Percentiles rank a stretch among this genome's conserved stretches.
These are phyloP conservation scores for Oryza punctata DNA, from an alignment of 176 grass and related monocot species.

Conservation along the genomic window DNA sequence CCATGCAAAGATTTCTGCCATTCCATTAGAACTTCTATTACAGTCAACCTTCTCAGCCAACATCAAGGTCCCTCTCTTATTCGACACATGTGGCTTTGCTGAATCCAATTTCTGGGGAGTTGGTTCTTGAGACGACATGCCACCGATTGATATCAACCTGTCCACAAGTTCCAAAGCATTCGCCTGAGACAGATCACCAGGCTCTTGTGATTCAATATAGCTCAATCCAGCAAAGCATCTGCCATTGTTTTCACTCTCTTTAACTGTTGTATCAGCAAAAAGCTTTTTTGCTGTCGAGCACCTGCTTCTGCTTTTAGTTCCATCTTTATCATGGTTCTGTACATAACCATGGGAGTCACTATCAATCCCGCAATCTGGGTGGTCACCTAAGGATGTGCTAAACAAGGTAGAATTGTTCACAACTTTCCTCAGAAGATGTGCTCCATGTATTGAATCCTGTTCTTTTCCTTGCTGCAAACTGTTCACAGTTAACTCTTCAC, in stretches of 20 bases:
- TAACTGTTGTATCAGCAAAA: constrained; percentile 53
- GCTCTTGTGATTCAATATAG: constrained; percentile 78
- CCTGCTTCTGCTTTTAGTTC: constrained; percentile 47
- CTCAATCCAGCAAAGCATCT: constrained; percentile 52
- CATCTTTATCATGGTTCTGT: constrained; percentile 54
- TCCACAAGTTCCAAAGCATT: constrained; percentile 85
- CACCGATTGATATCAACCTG: constrained; percentile 57
- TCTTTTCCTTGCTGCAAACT: constrained; percentile 25
- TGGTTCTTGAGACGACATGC: constrained; percentile 55
- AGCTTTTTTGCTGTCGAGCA: constrained; percentile 58
- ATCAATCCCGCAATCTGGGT: constrained; percentile 33
- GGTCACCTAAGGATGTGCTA: constrained; percentile 27
- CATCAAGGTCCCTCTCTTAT: constrained; percentile 55
- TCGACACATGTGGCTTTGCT: constrained; percentile 48
- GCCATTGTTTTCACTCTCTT: constrained; percentile 25
- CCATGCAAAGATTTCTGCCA: constrained; percentile 64
- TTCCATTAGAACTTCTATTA: constrained; percentile 38
- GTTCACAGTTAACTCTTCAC: not conserved
- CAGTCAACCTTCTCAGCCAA: constrained; percentile 56
- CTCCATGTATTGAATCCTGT: constrained; percentile 19
- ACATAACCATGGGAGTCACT: constrained; percentile 46
- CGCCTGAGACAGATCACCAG: constrained; percentile 69
- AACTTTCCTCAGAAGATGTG: constrained; percentile 22
- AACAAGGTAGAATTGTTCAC: constrained; percentile 22
- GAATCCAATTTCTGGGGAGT: constrained; percentile 39